Evolutionary conservation across 306 rosid genomes (phyloP), one percentile per base, ranked within the genome.

Genomic region (Lagenaria siceraria): DNA sequence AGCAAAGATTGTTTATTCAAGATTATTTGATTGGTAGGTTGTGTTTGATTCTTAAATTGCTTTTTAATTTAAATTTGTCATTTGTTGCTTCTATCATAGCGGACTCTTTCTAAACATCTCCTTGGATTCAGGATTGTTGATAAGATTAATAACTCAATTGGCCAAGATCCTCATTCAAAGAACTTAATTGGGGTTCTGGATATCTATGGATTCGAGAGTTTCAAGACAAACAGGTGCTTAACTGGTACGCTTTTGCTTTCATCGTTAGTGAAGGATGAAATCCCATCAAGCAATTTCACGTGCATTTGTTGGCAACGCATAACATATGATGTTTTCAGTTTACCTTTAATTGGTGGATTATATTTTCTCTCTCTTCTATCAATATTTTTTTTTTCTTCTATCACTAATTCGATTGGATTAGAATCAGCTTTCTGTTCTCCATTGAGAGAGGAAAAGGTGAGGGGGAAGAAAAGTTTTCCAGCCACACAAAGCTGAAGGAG

Each of bases 181-280:
- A 62, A 78, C 84, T 84, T 95, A 87, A 95, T 95, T 71, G 99
- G 99, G 70, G 97, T 95, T 82, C 83, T 95, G 73, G 99, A 95
- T 92, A 95, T 95, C 82, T 95, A 95, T 79, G 99, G 99, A 87
- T 95, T 95, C 58, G 99, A 95, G 85, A 95, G 99, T 92, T 95
- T 95, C 97, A 95, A 95, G 96, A 95, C 97, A 85, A 95, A 95
- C 92, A 95, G 99, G 99, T 95, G 86, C 92, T 86, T 92, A 87
- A 81, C 87, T 49, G 86, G 83, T 89, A 84, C 71, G 88, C 91
- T 83, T 81, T 86, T 83, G 82, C 81, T 81, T 85, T 87, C 64
- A 72, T 82, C 78, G 51, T 83, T 91, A 79, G 80, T 77, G 40
- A 35, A 75, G 78, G 78, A 80, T 84, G 81, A 75, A 86, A 75